Evolutionary conservation across 768 basidiomycete species (phyloP).

Genomic region (Lactifluus hygrophoroides): DNA sequence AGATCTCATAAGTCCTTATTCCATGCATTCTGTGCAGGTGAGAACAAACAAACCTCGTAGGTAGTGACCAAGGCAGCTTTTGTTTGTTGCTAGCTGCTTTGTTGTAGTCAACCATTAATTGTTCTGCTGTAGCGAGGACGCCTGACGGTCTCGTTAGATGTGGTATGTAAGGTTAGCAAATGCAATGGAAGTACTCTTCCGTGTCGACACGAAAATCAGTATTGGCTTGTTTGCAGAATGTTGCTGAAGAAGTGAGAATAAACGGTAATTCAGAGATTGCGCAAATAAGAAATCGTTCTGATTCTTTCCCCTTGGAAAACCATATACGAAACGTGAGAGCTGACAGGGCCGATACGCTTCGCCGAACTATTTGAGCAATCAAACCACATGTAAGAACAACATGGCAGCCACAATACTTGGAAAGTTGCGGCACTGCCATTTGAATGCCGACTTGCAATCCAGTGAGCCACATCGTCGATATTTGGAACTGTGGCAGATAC

Average conservation of each 20-base stretch:
- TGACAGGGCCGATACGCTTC: slow-evolving; percentile 88
- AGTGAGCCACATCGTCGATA: slow-evolving; percentile 78
- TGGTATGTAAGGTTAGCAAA: background rate
- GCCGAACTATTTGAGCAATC: slow-evolving; percentile 55
- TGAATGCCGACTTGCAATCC: slow-evolving; percentile 54
- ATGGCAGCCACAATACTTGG: slow-evolving; percentile 39
- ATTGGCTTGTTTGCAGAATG: slow-evolving; percentile 78
- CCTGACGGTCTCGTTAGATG: slow-evolving; percentile 25
- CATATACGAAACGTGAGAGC: slow-evolving; percentile 63
- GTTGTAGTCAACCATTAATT: slow-evolving; percentile 63
- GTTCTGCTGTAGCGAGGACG: slow-evolving; percentile 58
- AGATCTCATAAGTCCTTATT: background rate
- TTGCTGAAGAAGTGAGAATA: slow-evolving; percentile 65
- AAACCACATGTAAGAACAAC: background rate
- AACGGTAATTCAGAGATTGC: slow-evolving; percentile 57
- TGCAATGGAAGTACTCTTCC: slow-evolving; percentile 52
- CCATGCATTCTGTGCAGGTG: background rate
- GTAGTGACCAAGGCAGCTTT: slow-evolving; percentile 60
- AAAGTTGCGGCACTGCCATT: slow-evolving; percentile 52
- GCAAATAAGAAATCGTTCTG: slow-evolving; percentile 78
- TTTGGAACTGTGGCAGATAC: slow-evolving; percentile 95
- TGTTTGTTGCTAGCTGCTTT: slow-evolving; percentile 42
- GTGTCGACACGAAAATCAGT: slow-evolving; percentile 80
- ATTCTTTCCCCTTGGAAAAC: slow-evolving; percentile 49
- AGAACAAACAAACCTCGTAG: slow-evolving; percentile 36